Evolutionary conservation across 1,139 yeast species (phyloP), one percentile per base, ranked within the genome.

Genomic region (Saccharomyces hybrid): DNA sequence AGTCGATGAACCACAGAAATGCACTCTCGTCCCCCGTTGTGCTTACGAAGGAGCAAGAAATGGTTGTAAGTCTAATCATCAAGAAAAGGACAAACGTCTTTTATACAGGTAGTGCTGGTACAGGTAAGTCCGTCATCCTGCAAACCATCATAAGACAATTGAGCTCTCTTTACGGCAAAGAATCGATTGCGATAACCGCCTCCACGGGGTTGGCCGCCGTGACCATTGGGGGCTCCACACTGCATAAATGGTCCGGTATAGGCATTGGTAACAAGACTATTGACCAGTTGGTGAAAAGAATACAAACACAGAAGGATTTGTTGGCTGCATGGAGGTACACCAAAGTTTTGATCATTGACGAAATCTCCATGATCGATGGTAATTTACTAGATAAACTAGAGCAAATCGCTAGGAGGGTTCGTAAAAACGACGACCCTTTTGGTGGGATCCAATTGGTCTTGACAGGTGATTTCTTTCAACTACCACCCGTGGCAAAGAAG

Each of bases 171-270:
- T 67, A 74, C 53, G 81, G 81, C 1, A 64, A 69, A 2, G 74
- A 74, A 9, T 71, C 75, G 0, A 85, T 90, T 2, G 96, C 93
- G 0, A 82, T 90, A 2, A 86, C 96, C 1, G 97, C 96, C 0
- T 87, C 96, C 0, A 89, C 96, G 0, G 98, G 97, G 0, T 72
- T 90, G 61, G 97, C 97, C 0, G 96, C 96, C 0, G 81, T 88
- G 47, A 88, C 86, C 63, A 84, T 90, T 61, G 93, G 90, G 1
- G 97, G 97, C 16, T 79, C 77, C 41, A 90, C 97, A 0, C 72
- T 90, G 42, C 93, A 88, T 66, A 76, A 85, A 59, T 88, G 84
- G 73, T 77, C 91, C 0, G 89, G 93, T 1, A 77, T 89, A 52
- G 96, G 96, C 0, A 68, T 88, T 20, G 96, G 91, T 4, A 71